Evolutionary conservation across 805 yeast genomes (phyloP).

Genomic region (Candida saitoana): DNA sequence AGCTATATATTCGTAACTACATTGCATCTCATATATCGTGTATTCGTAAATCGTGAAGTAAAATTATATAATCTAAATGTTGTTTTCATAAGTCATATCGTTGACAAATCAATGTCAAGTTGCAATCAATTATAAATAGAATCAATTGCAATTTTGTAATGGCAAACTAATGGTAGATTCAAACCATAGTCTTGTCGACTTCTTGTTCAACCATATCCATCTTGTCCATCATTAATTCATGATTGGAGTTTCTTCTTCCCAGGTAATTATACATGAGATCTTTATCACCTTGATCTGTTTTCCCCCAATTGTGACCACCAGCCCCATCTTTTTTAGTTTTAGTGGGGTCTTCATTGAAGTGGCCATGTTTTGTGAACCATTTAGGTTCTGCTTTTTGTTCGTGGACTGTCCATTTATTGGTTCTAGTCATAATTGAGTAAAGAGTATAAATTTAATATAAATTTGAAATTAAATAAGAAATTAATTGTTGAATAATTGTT

Average conservation of each 20-base stretch:
- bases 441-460: too few species aligned
- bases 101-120: too few species aligned
- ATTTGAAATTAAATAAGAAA: too few species aligned
- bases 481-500: too few species aligned
- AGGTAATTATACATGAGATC: constrained; percentile 40
- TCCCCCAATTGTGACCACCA: constrained; percentile 88
- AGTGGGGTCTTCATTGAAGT: constrained; percentile 64
- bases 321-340: constrained; percentile 79
- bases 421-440: constrained; percentile 66
- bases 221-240: constrained; percentile 27
- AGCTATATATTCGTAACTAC: too few species aligned
- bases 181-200: constrained; percentile 15
- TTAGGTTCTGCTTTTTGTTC: constrained; percentile 56
- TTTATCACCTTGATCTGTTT: constrained; percentile 62
- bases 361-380: constrained; percentile 78
- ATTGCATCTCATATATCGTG: too few species aligned
- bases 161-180: too few species aligned
- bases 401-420: constrained; percentile 70
- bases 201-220: constrained; percentile 19
- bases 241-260: constrained; percentile 39
- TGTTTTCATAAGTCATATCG: too few species aligned
- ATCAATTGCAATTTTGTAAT: too few species aligned
- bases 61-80: too few species aligned
- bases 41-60: too few species aligned
- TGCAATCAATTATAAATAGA: too few species aligned